Conservation (phyloP, 495 filamentous ascomycete genomes). For the Penicillium bialowiezense region DNA sequence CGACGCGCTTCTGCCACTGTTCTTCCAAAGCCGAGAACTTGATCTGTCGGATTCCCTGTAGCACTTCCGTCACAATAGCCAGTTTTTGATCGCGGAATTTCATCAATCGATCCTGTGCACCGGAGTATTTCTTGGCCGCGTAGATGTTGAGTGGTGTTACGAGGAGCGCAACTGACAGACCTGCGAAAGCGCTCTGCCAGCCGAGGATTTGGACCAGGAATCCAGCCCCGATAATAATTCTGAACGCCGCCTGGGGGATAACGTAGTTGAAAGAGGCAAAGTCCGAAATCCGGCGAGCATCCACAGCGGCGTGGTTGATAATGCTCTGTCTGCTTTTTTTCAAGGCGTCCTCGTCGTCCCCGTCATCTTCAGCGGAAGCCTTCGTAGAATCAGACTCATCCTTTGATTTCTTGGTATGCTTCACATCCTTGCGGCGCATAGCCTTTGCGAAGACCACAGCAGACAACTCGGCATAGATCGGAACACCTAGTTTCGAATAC, state of each 20-base stretch:
- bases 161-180: slow-evolving; percentile 60
- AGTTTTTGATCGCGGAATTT: slow-evolving; percentile 76
- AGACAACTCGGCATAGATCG: slow-evolving; percentile 66
- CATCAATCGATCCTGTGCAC: slow-evolving; percentile 71
- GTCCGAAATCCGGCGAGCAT: slow-evolving; percentile 69
- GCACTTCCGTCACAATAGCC: slow-evolving; percentile 72
- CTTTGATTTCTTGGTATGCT: slow-evolving; percentile 42
- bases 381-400: slow-evolving; percentile 16
- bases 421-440: slow-evolving; percentile 77
- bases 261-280: slow-evolving; percentile 64
- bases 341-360: slow-evolving; percentile 51
- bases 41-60: slow-evolving; percentile 83
- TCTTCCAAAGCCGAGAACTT: slow-evolving; percentile 83
- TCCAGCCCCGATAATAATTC: slow-evolving; percentile 59
- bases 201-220: slow-evolving; percentile 72
- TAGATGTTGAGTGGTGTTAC: slow-evolving; percentile 69
- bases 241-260: slow-evolving; percentile 55
- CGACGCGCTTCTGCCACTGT: slow-evolving; percentile 76
- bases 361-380: slow-evolving; percentile 30
- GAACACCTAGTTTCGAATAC: slow-evolving; percentile 60
- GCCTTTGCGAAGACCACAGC: slow-evolving; percentile 75
- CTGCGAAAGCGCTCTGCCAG: slow-evolving; percentile 66
- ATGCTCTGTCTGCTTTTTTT: slow-evolving; percentile 71
- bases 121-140: slow-evolving; percentile 63
- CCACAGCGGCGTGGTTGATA: slow-evolving; percentile 77